These are phyloP conservation scores for Mycena venus DNA, from an alignment of 768 basidiomycete species.

Conservation along the genomic window DNA sequence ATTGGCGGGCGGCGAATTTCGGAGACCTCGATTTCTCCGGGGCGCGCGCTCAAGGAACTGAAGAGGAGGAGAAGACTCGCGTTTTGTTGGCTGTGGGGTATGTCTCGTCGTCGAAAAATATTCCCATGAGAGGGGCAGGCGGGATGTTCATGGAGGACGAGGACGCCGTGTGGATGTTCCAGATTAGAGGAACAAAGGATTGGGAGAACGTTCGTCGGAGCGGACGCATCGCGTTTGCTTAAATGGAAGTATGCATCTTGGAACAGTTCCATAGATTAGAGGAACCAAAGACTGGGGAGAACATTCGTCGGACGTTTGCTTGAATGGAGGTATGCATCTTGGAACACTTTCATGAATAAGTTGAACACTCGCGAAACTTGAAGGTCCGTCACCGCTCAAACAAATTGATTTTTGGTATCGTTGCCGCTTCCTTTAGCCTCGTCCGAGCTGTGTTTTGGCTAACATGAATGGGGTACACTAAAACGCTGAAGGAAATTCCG, in stretches of 20 bases:
- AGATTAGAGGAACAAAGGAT: slow-evolving; percentile 12
- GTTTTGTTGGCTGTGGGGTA: background rate
- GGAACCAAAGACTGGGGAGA: too few species aligned
- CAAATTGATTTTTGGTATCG: too few species aligned
- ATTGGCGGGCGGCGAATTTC: slow-evolving; percentile 18
- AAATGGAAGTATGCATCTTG: background rate
- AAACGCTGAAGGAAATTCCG: too few species aligned
- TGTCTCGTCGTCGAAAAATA: background rate
- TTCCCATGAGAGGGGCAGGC: slow-evolving; percentile 13
- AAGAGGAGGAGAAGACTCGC: background rate
- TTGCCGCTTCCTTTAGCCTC: too few species aligned
- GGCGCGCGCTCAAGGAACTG: background rate
- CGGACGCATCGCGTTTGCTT: background rate
- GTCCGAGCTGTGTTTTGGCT: too few species aligned
- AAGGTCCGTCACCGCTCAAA: too few species aligned
- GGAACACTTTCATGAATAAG: too few species aligned
- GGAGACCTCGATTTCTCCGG: slow-evolving; percentile 26
- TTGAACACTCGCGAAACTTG: too few species aligned
- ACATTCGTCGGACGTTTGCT: too few species aligned
- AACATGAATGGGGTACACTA: too few species aligned
- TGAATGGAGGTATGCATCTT: too few species aligned
- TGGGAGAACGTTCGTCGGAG: slow-evolving; percentile 15
- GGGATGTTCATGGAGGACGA: slow-evolving; percentile 26
- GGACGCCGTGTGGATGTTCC: slow-evolving; percentile 18
- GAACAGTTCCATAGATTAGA: too few species aligned